phyloP scores from a whole-genome alignment of 768 basidiomycete species.

The Lactarius indigo region DNA sequence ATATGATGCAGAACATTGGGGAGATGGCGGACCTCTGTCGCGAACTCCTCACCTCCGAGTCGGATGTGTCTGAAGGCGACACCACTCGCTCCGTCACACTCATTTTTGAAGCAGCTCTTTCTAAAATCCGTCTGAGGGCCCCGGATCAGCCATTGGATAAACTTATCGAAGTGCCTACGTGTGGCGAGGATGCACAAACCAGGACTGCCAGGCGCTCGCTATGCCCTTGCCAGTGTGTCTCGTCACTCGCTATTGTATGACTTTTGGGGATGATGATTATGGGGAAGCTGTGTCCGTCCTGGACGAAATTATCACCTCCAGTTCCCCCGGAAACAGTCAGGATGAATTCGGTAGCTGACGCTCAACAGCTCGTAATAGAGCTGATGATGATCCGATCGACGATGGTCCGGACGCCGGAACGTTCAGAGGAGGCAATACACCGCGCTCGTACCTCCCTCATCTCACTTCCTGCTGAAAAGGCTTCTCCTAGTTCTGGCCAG shows the following conservation, averaged over 20 bases:
- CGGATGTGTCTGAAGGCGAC: background rate
- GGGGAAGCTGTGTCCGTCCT: background rate
- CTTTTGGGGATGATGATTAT: background rate
- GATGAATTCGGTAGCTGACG: background rate
- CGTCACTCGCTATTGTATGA: background rate
- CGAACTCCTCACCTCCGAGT: background rate
- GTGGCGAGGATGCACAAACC: background rate
- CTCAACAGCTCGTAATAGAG: background rate
- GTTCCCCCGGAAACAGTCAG: background rate
- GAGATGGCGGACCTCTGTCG: background rate
- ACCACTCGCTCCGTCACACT: background rate
- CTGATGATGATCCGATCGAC: background rate
- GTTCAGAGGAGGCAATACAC: background rate
- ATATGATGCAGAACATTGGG: background rate
- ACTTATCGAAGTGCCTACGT: background rate
- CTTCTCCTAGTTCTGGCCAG: no score
- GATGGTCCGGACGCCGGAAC: background rate
- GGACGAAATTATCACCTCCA: background rate
- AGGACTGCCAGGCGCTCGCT: background rate
- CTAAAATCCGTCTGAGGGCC: background rate
- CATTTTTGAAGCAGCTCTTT: background rate
- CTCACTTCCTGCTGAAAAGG: background rate
- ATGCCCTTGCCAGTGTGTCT: background rate
- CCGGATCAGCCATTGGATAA: background rate
- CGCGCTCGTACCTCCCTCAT: background rate